Evolutionary conservation across 1,139 yeast genomes (phyloP).

Genomic region (Scheffersomyces cryptocercus): DNA sequence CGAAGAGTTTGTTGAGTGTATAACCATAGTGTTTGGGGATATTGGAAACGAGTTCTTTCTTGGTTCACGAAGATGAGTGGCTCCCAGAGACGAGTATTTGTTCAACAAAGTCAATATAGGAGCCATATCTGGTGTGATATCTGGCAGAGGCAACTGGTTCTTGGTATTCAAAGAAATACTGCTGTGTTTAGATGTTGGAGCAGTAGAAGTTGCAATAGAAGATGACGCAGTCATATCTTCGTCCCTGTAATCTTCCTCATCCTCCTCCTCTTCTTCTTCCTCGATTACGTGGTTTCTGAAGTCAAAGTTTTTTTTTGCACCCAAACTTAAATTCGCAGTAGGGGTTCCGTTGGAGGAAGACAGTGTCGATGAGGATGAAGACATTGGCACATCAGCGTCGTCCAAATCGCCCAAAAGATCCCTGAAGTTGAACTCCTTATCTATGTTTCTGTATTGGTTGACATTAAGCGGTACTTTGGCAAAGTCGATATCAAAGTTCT

Average conservation of each 20-base stretch:
- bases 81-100: slow-evolving; percentile 16
- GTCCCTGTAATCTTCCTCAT: slow-evolving; percentile 6
- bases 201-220: not conserved
- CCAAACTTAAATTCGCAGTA: slow-evolving; percentile 1
- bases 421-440: slow-evolving; percentile 54
- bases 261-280: slow-evolving; percentile 17
- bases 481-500: slow-evolving; percentile 45
- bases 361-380: slow-evolving; percentile 6
- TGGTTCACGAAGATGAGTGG: slow-evolving; percentile 1
- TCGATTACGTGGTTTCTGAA: not conserved
- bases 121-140: slow-evolving; percentile 45
- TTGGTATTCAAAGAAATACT: slow-evolving; percentile 5
- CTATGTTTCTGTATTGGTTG: slow-evolving; percentile 59
- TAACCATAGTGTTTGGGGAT: slow-evolving; percentile 10
- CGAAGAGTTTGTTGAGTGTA: slow-evolving; percentile 22
- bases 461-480: slow-evolving; percentile 56
- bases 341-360: slow-evolving; percentile 3
- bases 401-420: slow-evolving; percentile 19
- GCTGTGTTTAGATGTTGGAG: slow-evolving; percentile 1
- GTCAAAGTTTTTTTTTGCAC: slow-evolving; percentile 1
- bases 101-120: slow-evolving; percentile 35
- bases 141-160: slow-evolving; percentile 42
- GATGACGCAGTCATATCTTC: not conserved
- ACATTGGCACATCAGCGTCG: not conserved
- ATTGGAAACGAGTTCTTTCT: slow-evolving; percentile 13